phyloP scores from a whole-genome alignment of 2,329 filamentous ascomycete genomes.

The Colletotrichum kahawae region DNA sequence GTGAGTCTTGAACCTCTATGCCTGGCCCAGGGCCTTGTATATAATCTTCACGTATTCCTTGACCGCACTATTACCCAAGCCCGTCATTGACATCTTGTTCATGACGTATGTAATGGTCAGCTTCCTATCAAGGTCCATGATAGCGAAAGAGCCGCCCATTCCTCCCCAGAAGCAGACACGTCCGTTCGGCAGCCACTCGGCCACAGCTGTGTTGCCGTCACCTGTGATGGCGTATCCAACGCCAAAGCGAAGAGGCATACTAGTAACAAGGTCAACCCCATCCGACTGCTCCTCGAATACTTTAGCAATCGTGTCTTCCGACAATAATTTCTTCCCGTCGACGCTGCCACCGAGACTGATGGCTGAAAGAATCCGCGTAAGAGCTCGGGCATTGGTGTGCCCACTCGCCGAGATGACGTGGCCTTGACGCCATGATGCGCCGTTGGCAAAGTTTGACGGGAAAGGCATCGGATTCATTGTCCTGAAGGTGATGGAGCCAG shows the following conservation, averaged over 20 bases:
- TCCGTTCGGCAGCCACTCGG: slow-evolving; percentile 36
- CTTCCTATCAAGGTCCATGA: slow-evolving; percentile 46
- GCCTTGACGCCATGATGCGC: slow-evolving; percentile 37
- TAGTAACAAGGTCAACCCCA: slow-evolving; percentile 45
- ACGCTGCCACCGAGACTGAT: slow-evolving; percentile 25
- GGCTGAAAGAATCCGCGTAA: slow-evolving; percentile 44
- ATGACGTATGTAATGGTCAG: slow-evolving; percentile 50
- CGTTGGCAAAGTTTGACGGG: slow-evolving; percentile 25
- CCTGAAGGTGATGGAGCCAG: slow-evolving; percentile 32
- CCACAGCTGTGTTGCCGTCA: slow-evolving; percentile 26
- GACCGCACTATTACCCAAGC: not conserved
- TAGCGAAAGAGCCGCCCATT: slow-evolving; percentile 46
- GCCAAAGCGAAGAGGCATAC: slow-evolving; percentile 40
- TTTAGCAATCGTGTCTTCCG: slow-evolving; percentile 42
- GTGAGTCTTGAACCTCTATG: not conserved
- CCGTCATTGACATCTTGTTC: slow-evolving; percentile 43
- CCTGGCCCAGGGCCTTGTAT: not conserved
- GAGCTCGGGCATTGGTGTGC: slow-evolving; percentile 45
- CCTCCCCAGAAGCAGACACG: slow-evolving; percentile 45
- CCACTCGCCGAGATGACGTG: slow-evolving; percentile 49
- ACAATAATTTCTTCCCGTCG: slow-evolving; percentile 35
- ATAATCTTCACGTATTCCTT: not conserved
- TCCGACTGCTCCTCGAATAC: slow-evolving; percentile 48
- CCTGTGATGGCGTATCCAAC: slow-evolving; percentile 43
- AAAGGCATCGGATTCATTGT: slow-evolving; percentile 30